phyloP scores from a whole-genome alignment of 108 stramenopile genomes.

The Skeletonema marinoi region DNA sequence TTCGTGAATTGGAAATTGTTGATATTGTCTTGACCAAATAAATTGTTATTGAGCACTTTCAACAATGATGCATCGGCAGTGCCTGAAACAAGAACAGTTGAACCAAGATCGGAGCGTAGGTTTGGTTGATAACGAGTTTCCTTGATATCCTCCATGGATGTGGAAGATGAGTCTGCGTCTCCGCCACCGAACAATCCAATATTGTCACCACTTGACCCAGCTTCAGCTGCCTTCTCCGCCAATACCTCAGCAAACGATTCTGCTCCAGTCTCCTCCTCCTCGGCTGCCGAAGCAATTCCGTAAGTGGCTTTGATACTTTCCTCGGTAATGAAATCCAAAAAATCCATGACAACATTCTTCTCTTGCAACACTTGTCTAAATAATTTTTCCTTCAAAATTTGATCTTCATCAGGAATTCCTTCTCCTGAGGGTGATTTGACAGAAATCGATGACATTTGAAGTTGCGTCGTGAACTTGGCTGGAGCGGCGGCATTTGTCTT shows the following conservation, averaged over 20 bases:
- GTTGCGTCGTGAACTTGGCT: neutral
- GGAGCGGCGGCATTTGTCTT: neutral
- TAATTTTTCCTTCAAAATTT: neutral
- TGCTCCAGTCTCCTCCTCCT: neutral
- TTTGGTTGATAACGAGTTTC: conserved; percentile 19
- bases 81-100: conserved; percentile 27
- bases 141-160: neutral
- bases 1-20: conserved; percentile 67
- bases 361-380: neutral
- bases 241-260: neutral
- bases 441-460: neutral
- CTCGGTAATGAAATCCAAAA: neutral
- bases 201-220: neutral
- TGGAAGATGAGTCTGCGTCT: neutral
- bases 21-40: conserved; percentile 20
- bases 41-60: conserved; percentile 31
- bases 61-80: conserved; percentile 21
- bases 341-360: neutral
- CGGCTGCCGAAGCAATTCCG: neutral
- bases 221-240: neutral
- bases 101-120: conserved; percentile 22
- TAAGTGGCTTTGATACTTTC: neutral
- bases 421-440: neutral
- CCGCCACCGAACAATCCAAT: conserved; percentile 23
- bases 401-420: neutral